Conservation (phyloP, 2,329 filamentous ascomycete species). For the Davidsoniella eucalypti region DNA sequence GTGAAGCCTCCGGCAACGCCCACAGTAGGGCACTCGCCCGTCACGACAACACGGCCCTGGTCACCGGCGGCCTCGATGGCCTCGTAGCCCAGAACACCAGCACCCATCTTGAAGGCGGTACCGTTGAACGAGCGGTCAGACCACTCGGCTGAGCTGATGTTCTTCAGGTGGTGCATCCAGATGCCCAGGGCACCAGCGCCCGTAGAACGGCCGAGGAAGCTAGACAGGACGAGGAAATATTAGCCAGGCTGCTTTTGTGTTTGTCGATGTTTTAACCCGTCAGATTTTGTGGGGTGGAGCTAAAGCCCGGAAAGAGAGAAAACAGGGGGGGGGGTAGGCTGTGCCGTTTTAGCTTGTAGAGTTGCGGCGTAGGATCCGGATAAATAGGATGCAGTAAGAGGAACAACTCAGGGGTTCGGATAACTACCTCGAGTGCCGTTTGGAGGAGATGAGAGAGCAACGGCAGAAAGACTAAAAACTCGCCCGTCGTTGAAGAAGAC, state of each 20-base stretch:
- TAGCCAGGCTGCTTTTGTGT: background rate
- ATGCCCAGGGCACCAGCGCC: constrained; percentile 22
- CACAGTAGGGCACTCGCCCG: constrained; percentile 38
- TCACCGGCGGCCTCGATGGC: constrained; percentile 33
- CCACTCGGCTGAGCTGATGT: constrained; percentile 17
- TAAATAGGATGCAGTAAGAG: too few species aligned
- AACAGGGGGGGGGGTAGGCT: too few species aligned
- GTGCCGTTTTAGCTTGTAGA: too few species aligned
- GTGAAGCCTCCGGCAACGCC: constrained; percentile 42
- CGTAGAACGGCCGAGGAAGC: constrained; percentile 22
- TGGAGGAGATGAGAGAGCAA: too few species aligned
- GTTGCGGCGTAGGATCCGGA: too few species aligned
- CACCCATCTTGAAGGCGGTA: constrained; percentile 35
- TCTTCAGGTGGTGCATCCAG: constrained; percentile 26
- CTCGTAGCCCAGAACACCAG: constrained; percentile 36
- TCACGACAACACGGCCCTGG: constrained; percentile 31
- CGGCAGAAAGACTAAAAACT: too few species aligned
- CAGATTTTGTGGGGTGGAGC: too few species aligned
- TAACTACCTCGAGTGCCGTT: too few species aligned
- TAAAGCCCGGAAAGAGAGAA: too few species aligned
- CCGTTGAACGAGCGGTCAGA: constrained; percentile 22
- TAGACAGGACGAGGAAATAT: constrained; percentile 18
- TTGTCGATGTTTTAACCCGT: too few species aligned
- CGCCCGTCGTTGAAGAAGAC: too few species aligned
- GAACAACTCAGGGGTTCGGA: too few species aligned